Conservation (phyloP, 78 protist genomes). For the Creolimax fragrantissima region DNA sequence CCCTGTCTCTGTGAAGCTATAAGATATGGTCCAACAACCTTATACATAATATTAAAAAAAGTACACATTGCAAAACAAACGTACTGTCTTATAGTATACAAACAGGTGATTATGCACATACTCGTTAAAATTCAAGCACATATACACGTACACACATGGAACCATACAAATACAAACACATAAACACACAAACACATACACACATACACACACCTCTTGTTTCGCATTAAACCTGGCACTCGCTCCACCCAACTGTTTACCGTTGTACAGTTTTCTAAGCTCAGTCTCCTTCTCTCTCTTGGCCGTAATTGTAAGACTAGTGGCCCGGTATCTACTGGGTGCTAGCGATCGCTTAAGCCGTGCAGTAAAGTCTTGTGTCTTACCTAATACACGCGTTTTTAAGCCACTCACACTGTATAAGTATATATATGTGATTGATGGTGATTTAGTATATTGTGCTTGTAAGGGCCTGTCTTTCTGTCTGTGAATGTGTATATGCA, state of each 20-base stretch:
- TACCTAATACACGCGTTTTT: neutral
- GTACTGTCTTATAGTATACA: too few species aligned
- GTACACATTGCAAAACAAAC: too few species aligned
- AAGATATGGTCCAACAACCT: too few species aligned
- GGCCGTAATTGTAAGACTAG: neutral
- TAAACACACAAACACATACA: too few species aligned
- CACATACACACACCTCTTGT: too few species aligned
- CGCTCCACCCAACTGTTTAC: neutral
- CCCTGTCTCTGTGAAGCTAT: too few species aligned
- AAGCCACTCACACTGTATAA: neutral
- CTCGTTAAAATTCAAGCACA: too few species aligned
- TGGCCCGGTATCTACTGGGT: neutral
- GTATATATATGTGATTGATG: neutral
- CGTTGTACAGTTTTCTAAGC: neutral
- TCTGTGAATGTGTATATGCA: neutral
- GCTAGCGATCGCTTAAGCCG: neutral
- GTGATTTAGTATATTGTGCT: neutral
- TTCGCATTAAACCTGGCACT: neutral
- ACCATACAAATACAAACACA: too few species aligned
- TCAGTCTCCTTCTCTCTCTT: neutral
- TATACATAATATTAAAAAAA: too few species aligned
- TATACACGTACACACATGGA: too few species aligned
- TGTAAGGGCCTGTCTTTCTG: neutral
- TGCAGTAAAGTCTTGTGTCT: neutral
- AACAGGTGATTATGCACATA: too few species aligned